Percentiles rank a stretch among this genome's conserved stretches.
Evolutionary conservation across 805 yeast species (phyloP).

Genomic region (Torulaspora gathmanii): DNA sequence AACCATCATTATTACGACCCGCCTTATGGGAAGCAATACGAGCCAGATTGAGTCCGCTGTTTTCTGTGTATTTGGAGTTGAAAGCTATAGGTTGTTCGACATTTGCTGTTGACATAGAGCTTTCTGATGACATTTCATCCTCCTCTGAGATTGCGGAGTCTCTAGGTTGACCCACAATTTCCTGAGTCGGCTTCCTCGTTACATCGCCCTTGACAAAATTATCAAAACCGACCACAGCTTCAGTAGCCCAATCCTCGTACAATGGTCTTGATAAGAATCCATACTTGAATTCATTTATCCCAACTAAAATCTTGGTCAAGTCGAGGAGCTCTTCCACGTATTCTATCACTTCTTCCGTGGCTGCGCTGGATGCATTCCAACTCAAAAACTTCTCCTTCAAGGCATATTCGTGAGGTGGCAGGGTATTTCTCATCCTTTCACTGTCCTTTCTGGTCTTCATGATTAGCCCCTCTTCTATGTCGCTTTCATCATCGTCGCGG

Average conservation of each 20-base stretch:
- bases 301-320: conserved; percentile 42
- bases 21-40: conserved; percentile 30
- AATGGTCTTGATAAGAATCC: conserved; percentile 49
- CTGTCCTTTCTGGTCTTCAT: conserved; percentile 8
- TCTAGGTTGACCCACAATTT: conserved; percentile 5
- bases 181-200: conserved; percentile 1
- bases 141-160: conserved; percentile 13
- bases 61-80: conserved; percentile 7
- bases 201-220: conserved; percentile 21
- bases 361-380: conserved; percentile 51
- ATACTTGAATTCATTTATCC: conserved; percentile 47
- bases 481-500: conserved; percentile 23
- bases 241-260: conserved; percentile 41
- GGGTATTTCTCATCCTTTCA: conserved; percentile 6
- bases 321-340: conserved; percentile 45
- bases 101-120: conserved; percentile 10
- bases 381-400: conserved; percentile 41
- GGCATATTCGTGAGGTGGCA: conserved; percentile 29
- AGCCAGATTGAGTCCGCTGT: conserved; percentile 21
- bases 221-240: conserved; percentile 39
- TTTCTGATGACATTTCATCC: conserved; percentile 8
- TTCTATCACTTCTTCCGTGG: conserved; percentile 46
- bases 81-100: conserved; percentile 15
- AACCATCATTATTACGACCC: conserved; percentile 12
- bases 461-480: conserved; percentile 19